Evolutionary conservation across 2,329 filamentous ascomycete species (phyloP).

Genomic region (Zasmidium angulare): DNA sequence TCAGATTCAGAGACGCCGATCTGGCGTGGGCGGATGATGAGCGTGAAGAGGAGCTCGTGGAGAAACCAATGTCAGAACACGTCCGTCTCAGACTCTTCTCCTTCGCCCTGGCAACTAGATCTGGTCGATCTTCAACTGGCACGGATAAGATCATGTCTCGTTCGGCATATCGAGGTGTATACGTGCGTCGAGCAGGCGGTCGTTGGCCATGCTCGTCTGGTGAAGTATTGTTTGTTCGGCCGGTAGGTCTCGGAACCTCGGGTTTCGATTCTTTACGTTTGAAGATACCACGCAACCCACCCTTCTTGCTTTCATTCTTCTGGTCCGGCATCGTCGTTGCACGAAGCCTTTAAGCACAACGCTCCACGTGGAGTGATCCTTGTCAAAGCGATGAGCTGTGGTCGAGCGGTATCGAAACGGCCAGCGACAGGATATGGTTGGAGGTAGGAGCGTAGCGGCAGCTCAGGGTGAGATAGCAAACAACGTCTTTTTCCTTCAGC

Average conservation of each 20-base stretch:
- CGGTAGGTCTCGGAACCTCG: not conserved
- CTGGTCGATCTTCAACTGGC: constrained; percentile 13
- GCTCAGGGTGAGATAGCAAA: not conserved
- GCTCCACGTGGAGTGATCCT: not conserved
- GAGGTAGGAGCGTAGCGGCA: not conserved
- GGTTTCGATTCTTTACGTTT: not conserved
- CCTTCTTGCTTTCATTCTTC: not conserved
- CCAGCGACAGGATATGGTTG: not conserved
- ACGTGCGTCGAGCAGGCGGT: constrained; percentile 5
- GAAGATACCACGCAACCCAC: not conserved
- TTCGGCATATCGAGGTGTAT: constrained; percentile 17
- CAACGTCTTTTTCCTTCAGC: not conserved
- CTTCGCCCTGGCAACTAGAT: constrained; percentile 7
- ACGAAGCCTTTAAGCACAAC: not conserved
- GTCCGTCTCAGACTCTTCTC: not conserved
- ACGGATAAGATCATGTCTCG: constrained; percentile 15
- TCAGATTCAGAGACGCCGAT: not conserved
- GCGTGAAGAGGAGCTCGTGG: constrained; percentile 2
- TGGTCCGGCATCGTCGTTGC: constrained; percentile 2
- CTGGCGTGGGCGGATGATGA: not conserved
- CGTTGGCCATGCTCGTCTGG: not conserved
- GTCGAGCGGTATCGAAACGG: not conserved
- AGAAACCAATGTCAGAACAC: constrained; percentile 14
- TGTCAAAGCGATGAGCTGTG: not conserved
- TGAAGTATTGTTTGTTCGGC: not conserved